These are phyloP conservation scores for Talaromyces sp. DNA, from an alignment of 2,329 filamentous ascomycete genomes.

Conservation along the genomic window DNA sequence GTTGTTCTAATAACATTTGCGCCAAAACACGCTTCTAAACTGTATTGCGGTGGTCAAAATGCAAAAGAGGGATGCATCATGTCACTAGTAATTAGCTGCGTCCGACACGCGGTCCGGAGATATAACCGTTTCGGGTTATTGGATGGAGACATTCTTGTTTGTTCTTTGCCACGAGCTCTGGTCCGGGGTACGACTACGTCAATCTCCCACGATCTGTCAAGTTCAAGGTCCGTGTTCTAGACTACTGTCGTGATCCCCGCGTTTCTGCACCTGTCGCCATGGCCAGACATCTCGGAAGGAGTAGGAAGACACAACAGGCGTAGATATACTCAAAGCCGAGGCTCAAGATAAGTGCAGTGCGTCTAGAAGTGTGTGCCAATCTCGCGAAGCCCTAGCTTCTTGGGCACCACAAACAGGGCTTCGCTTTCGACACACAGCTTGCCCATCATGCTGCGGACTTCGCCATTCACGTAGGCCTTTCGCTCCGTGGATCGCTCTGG, in stretches of 20 bases:
- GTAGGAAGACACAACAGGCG: background rate
- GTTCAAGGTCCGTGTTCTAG: background rate
- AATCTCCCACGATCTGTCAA: background rate
- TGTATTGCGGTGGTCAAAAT: background rate
- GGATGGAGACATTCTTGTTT: background rate
- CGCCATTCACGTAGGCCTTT: constrained; percentile 31
- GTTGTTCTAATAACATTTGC: background rate
- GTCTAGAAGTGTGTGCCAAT: constrained; percentile 35
- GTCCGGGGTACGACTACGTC: background rate
- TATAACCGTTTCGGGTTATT: background rate
- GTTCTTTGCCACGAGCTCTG: background rate
- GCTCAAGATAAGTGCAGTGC: background rate
- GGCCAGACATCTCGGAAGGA: background rate
- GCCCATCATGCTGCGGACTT: constrained; percentile 41
- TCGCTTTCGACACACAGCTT: constrained; percentile 53
- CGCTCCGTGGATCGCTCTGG: constrained; percentile 31
- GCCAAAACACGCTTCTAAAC: background rate
- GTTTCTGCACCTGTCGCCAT: background rate
- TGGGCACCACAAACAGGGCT: constrained; percentile 55
- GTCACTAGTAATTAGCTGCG: background rate
- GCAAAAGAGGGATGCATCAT: background rate
- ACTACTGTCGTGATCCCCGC: background rate
- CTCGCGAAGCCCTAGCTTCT: constrained; percentile 37
- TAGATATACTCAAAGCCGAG: background rate
- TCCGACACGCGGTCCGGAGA: background rate